These are phyloP conservation scores for Austropuccinia psidii DNA, from an alignment of 1,284 basidiomycete genomes.

Conservation along the genomic window DNA sequence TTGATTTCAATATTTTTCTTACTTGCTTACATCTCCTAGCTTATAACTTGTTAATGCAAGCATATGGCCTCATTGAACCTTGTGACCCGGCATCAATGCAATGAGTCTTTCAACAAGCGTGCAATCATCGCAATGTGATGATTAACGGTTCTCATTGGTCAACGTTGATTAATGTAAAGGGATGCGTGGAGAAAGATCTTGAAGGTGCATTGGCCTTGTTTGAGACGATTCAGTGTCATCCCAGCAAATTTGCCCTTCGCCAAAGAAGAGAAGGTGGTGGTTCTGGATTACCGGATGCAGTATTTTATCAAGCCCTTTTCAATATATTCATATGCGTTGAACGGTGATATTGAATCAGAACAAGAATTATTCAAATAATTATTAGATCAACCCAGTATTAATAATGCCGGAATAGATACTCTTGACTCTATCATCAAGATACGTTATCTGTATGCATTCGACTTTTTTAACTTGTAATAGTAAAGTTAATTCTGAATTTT, in stretches of 20 bases:
- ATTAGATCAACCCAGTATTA: no score
- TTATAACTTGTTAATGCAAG: conserved; percentile 69
- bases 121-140: conserved; percentile 53
- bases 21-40: conserved; percentile 25
- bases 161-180: conserved; percentile 81
- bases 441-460: no score
- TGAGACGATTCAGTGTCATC: conserved; percentile 57
- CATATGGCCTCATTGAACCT: conserved; percentile 78
- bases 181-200: conserved; percentile 69
- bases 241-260: background rate
- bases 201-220: conserved; percentile 70
- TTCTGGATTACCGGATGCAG: conserved; percentile 61
- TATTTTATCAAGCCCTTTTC: conserved; percentile 83
- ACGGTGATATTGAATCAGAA: no score
- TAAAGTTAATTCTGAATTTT: no score
- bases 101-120: conserved; percentile 60
- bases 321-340: conserved; percentile 70
- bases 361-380: no score
- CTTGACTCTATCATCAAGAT: no score
- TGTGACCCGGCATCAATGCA: conserved; percentile 70
- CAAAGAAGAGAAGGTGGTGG: conserved; percentile 39
- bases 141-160: conserved; percentile 86
- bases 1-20: background rate
- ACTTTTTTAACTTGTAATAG: no score
- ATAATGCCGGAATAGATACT: no score